Evolutionary conservation across 495 filamentous ascomycete species (phyloP).

Genomic region (Aspergillus conjunctus): DNA sequence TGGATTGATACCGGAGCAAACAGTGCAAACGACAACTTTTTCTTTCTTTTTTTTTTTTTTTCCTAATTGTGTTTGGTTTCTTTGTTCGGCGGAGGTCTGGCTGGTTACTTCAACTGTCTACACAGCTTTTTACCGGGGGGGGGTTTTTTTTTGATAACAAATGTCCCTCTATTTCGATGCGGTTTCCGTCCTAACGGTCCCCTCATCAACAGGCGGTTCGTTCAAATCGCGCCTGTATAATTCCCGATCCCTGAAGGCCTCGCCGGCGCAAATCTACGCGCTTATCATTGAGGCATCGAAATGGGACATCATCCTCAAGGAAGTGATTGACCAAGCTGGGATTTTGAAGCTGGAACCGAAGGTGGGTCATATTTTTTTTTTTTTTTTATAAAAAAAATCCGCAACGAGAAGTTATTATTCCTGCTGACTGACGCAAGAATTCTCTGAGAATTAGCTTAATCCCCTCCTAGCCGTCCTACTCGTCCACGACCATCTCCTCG

Average conservation of each 20-base stretch:
- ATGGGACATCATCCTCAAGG: conserved; percentile 83
- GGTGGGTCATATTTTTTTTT: conserved; percentile 48
- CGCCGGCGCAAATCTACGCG: conserved; percentile 82
- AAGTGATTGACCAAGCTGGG: conserved; percentile 77
- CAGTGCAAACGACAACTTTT: conserved; percentile 35
- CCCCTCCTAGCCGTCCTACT: conserved; percentile 80
- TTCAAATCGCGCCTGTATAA: conserved; percentile 79
- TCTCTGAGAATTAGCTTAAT: conserved; percentile 64
- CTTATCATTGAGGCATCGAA: conserved; percentile 81
- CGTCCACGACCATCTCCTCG: conserved; percentile 80
- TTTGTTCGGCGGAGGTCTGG: too few species aligned
- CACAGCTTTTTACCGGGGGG: too few species aligned
- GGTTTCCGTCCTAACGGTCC: conserved; percentile 66
- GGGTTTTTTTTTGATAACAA: too few species aligned
- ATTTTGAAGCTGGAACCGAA: conserved; percentile 77
- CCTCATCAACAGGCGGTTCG: conserved; percentile 65
- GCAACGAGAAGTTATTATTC: conserved; percentile 8
- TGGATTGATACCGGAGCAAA: conserved; percentile 17
- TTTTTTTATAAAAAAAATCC: neutral
- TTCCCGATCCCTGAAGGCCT: conserved; percentile 66
- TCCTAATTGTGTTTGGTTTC: too few species aligned
- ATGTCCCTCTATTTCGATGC: conserved; percentile 98
- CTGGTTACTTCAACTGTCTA: neutral
- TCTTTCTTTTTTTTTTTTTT: neutral
- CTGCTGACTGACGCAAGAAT: conserved; percentile 9